Conservation (phyloP, 140 eudicot species). For the Flaveria floridana region DNA sequence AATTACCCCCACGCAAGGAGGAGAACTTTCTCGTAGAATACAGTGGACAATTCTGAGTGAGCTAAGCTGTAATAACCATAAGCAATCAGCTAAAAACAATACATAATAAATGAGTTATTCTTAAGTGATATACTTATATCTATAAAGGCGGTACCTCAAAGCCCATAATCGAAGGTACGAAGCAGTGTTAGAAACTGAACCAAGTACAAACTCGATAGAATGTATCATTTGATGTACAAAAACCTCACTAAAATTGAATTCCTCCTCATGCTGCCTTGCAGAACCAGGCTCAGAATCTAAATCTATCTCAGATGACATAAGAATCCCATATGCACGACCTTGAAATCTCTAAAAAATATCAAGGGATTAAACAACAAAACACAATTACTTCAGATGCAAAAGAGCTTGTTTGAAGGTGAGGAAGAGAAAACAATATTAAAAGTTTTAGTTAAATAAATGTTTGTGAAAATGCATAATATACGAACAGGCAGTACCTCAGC, state of each 20-base stretch:
- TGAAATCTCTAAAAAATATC: slow-evolving; percentile 68
- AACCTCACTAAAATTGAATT: slow-evolving; percentile 89
- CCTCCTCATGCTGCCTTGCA: slow-evolving; percentile 77
- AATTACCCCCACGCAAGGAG: slow-evolving; percentile 95
- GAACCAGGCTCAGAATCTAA: slow-evolving; percentile 80
- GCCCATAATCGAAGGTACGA: slow-evolving; percentile 99
- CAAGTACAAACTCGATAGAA: slow-evolving; percentile 95
- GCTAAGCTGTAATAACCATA: slow-evolving; percentile 69
- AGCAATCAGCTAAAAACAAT: background rate
- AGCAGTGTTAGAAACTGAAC: slow-evolving; percentile 97
- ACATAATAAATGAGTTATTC: background rate
- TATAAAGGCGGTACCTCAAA: slow-evolving; percentile 58
- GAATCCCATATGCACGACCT: slow-evolving; percentile 88
- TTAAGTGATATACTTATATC: background rate
- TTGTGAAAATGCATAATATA: background rate
- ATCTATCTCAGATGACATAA: slow-evolving; percentile 73
- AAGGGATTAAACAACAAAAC: slow-evolving; percentile 18
- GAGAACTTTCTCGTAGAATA: slow-evolving; percentile 91
- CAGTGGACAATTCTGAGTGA: slow-evolving; percentile 96
- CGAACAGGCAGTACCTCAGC: slow-evolving; percentile 57
- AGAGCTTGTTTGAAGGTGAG: slow-evolving; percentile 1
- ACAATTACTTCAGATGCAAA: background rate
- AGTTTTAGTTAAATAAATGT: background rate
- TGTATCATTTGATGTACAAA: slow-evolving; percentile 99
- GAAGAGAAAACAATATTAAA: background rate